Conservation (phyloP, 768 basidiomycete genomes). For the Suillus tomentosus region DNA sequence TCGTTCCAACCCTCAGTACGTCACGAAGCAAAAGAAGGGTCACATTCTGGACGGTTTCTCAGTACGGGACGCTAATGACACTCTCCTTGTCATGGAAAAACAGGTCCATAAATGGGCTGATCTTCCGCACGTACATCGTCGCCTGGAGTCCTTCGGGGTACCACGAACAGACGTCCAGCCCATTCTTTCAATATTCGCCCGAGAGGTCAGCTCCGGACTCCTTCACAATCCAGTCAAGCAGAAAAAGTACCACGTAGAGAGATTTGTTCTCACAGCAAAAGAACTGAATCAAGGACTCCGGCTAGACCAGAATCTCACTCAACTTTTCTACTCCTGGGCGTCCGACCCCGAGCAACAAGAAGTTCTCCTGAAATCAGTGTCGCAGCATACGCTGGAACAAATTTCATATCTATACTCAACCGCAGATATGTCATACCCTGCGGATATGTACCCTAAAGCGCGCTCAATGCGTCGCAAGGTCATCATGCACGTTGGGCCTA, state of each 20-base stretch:
- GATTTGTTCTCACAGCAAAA: slow-evolving; percentile 42
- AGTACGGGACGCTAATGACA: slow-evolving; percentile 14
- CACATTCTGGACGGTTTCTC: slow-evolving; percentile 7
- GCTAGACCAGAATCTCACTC: slow-evolving; percentile 54
- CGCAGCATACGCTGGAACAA: slow-evolving; percentile 35
- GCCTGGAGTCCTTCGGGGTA: slow-evolving; percentile 54
- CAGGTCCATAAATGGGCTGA: slow-evolving; percentile 44
- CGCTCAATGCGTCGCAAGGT: slow-evolving; percentile 71
- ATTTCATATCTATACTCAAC: slow-evolving; percentile 42
- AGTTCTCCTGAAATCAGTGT: slow-evolving; percentile 29
- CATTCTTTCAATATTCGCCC: slow-evolving; percentile 46
- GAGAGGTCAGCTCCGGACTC: slow-evolving; percentile 39
- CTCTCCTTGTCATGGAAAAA: slow-evolving; percentile 33
- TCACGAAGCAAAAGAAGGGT: slow-evolving; percentile 12
- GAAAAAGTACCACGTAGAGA: slow-evolving; percentile 41
- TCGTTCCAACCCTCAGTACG: neutral
- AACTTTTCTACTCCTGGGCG: slow-evolving; percentile 60
- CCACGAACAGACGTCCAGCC: slow-evolving; percentile 37
- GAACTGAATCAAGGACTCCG: slow-evolving; percentile 27
- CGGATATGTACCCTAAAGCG: slow-evolving; percentile 51
- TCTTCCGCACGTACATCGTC: slow-evolving; percentile 32
- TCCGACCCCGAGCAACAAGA: slow-evolving; percentile 33
- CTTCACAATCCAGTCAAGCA: slow-evolving; percentile 19
- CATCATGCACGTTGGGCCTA: slow-evolving; percentile 96
- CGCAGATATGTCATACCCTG: slow-evolving; percentile 47